Evolutionary conservation across 176 grass and related monocot species (phyloP), one percentile per base, ranked within the genome.

Genomic region (Oryza meyeriana): DNA sequence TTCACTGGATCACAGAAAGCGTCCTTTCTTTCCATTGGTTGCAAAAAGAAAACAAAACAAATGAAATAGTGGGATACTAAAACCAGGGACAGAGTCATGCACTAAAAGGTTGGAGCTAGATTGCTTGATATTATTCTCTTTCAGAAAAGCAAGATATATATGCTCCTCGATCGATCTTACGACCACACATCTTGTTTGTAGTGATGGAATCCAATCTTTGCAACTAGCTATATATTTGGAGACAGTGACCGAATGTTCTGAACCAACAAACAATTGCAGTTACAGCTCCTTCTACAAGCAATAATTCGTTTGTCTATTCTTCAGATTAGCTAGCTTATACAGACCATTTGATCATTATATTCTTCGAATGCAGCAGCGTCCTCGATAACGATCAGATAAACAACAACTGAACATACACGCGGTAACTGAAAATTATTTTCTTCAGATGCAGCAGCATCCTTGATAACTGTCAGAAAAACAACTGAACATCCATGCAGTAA

Each of bases 121-220:
- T 82, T 77, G 27, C 8, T 71, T 10, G 82, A 65, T 85, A 81
- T 81, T 85, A 81, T 81, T 82, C 79, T 73, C 44, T 67, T 24
- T 40, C 3, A 13, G 42, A 61, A 89, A 90, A 78, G 79, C 73
- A 78, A 82, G 78, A 86, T 90, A 82, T 86, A 48, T 81, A 85
- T 73, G 78, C 83, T 85, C 77, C 52, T 59, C 0, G 41, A 64
- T 74, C 7, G 32, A 71, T 74, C 10, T 69, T 80, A 33, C 70
- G 45, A 69, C 64, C 64, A 26, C 77, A 39, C 77, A 39, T 64
- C 11, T 4, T 22, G 66, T 89, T 77, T 77, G 40, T 66, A 31
- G 87, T 4, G 78, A 81, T 42, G 58, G 87, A 85, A 85, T 89
- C 87, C 42, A 71, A 55, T 89, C 71, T 85, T 45, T 81, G 83